Evolutionary conservation across 164 flowering plant genomes (phyloP).

Genomic region (Stephania yunnanensis): DNA sequence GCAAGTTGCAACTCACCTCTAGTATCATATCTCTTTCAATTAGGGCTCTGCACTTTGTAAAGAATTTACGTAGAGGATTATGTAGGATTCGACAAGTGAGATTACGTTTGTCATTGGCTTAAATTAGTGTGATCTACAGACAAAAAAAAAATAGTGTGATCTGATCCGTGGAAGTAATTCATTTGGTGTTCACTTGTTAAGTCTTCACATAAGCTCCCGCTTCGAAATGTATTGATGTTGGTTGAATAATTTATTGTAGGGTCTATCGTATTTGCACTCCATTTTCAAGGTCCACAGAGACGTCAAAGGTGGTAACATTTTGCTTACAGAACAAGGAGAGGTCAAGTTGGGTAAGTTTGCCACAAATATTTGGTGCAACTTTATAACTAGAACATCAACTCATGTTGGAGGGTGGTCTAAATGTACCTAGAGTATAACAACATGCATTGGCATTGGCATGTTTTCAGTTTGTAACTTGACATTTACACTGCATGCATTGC

Average conservation of each 20-base stretch:
- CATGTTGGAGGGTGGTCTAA: not conserved
- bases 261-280: slow-evolving; percentile 91
- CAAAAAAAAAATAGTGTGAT: not conserved
- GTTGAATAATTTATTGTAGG: slow-evolving; percentile 45
- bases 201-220: not conserved
- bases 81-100: no score
- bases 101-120: not conserved
- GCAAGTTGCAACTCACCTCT: not conserved
- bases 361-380: not conserved
- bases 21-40: no score
- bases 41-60: no score
- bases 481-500: not conserved
- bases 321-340: slow-evolving; percentile 98
- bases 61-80: no score
- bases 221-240: not conserved
- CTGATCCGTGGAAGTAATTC: not conserved
- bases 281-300: slow-evolving; percentile 99
- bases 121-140: no score
- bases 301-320: slow-evolving; percentile 95
- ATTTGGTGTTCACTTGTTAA: not conserved
- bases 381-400: not conserved
- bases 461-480: not conserved
- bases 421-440: not conserved
- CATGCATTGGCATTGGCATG: not conserved
- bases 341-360: slow-evolving; percentile 85